Conservation (phyloP, 2,329 filamentous ascomycete genomes). For the Teratosphaeria epicoccoides region DNA sequence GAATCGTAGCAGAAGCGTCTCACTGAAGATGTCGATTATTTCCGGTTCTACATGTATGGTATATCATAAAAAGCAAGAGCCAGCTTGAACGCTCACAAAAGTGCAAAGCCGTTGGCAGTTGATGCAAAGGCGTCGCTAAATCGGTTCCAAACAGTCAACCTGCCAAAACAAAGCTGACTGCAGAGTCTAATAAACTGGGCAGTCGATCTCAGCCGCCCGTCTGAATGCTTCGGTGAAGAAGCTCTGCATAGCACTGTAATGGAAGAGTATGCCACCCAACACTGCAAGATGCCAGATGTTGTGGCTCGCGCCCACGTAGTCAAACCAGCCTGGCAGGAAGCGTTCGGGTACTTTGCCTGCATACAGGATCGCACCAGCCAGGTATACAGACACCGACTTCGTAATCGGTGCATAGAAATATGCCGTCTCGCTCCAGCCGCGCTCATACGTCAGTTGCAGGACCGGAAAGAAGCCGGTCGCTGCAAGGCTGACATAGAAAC, state of each 20-base stretch:
- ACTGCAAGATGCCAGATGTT: conserved; percentile 97
- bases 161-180: neutral
- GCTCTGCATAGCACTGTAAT: conserved; percentile 90
- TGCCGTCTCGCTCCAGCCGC: conserved; percentile 68
- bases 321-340: conserved; percentile 86
- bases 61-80: neutral
- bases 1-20: neutral
- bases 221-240: conserved; percentile 59
- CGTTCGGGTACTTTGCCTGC: conserved; percentile 86
- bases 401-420: conserved; percentile 82
- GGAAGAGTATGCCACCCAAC: conserved; percentile 89
- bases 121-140: neutral
- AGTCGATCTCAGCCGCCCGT: conserved; percentile 13
- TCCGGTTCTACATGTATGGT: neutral
- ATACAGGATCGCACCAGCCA: conserved; percentile 75
- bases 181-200: neutral
- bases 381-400: conserved; percentile 79
- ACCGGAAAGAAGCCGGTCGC: conserved; percentile 83
- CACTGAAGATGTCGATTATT: neutral
- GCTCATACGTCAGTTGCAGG: conserved; percentile 67
- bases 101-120: neutral
- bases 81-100: neutral
- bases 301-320: conserved; percentile 90
- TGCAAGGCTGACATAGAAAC: conserved; percentile 80
- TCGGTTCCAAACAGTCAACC: neutral